These are phyloP conservation scores for Pichia inconspicua DNA, from an alignment of 1,139 yeast species.

Conservation along the genomic window DNA sequence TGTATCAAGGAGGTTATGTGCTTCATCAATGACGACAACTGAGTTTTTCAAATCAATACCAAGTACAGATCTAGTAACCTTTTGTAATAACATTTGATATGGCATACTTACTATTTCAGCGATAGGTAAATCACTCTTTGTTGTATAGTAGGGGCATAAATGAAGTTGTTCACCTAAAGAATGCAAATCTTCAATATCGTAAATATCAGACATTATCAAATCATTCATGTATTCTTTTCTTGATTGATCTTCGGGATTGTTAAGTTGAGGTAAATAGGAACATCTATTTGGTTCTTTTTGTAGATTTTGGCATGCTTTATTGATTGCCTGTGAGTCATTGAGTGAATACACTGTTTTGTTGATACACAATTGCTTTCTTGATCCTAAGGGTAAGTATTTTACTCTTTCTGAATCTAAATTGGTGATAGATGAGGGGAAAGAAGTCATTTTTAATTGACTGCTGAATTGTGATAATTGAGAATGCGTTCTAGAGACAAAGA, in stretches of 20 bases:
- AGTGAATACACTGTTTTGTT: constrained; percentile 47
- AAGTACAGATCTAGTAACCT: constrained; percentile 52
- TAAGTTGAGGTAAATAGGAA: constrained; percentile 37
- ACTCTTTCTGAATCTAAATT: constrained; percentile 36
- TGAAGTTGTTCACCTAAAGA: constrained; percentile 47
- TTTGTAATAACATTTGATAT: constrained; percentile 69
- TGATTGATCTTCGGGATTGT: constrained; percentile 28
- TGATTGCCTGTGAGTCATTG: constrained; percentile 48
- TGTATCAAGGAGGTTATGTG: constrained; percentile 80
- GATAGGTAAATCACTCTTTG: constrained; percentile 45
- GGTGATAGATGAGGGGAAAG: constrained; percentile 54
- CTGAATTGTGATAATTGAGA: constrained; percentile 82
- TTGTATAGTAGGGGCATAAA: constrained; percentile 79
- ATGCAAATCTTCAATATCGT: constrained; percentile 79
- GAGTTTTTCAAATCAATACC: constrained; percentile 55
- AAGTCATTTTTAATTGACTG: constrained; percentile 57
- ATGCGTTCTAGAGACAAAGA: constrained; percentile 82
- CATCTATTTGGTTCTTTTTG: constrained; percentile 46
- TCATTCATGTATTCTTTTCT: constrained; percentile 48
- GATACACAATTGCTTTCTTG: constrained; percentile 81
- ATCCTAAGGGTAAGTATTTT: constrained; percentile 65
- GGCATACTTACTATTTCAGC: constrained; percentile 81
- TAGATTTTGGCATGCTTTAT: constrained; percentile 76
- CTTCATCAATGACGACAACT: constrained; percentile 82
- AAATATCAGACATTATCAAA: constrained; percentile 48